These are phyloP conservation scores for Phaeosphaeria sp. DNA, from an alignment of 2,329 filamentous ascomycete species.

Conservation along the genomic window DNA sequence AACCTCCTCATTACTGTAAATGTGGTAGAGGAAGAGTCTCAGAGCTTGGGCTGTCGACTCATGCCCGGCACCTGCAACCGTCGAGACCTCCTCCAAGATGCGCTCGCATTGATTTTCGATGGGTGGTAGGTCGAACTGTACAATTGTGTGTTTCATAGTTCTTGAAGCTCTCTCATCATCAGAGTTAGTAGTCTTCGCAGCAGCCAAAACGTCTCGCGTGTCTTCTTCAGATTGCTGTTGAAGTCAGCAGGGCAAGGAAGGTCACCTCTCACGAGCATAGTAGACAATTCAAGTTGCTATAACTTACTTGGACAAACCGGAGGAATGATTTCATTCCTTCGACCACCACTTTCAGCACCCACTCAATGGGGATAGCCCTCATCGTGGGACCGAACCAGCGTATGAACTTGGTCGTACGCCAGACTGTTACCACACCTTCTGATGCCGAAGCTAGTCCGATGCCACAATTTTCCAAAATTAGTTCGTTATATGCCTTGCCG, in stretches of 20 bases:
- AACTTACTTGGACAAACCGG: conserved; percentile 6
- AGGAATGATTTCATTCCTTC: conserved; percentile 13
- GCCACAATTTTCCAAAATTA: conserved; percentile 24
- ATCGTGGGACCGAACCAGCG: conserved; percentile 14
- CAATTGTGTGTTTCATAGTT: conserved; percentile 11
- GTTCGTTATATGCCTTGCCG: conserved; percentile 25
- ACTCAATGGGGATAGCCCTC: conserved; percentile 9
- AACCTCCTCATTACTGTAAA: conserved; percentile 20
- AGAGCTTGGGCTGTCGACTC: conserved; percentile 33
- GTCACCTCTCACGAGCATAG: too few relatives aligned
- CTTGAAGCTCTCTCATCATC: not conserved
- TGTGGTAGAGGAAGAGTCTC: conserved; percentile 25
- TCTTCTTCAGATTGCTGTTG: conserved; percentile 13
- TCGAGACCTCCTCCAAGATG: conserved; percentile 29
- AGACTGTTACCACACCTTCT: conserved; percentile 7
- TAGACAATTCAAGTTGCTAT: too few relatives aligned
- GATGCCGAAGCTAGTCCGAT: conserved; percentile 11
- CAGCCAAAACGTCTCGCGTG: conserved; percentile 1
- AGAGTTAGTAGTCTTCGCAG: not conserved
- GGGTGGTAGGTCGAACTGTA: conserved; percentile 17
- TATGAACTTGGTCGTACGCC: conserved; percentile 12
- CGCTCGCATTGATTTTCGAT: conserved; percentile 20
- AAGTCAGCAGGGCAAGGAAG: not conserved
- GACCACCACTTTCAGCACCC: conserved; percentile 11
- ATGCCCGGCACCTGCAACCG: conserved; percentile 34